A percentile compares a stretch with the other conserved stretches of the same genome.
phyloP scores from a whole-genome alignment of 768 basidiomycete species.

The Tricholoma hemisulphureum region DNA sequence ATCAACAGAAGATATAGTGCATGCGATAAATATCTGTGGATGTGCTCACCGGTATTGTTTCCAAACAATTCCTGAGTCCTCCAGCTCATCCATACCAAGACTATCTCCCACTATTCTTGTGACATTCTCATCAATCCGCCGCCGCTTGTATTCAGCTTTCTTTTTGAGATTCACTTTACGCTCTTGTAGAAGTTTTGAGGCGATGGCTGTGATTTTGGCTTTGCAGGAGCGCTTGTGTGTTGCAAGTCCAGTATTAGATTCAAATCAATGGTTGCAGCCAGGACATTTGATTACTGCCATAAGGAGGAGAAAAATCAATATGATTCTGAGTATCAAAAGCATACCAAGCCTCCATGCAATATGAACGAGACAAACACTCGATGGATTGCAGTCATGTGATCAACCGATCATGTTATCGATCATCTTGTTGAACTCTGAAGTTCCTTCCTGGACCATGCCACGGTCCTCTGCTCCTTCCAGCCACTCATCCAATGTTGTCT shows the following conservation, averaged over 20 bases:
- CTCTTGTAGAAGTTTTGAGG: neutral
- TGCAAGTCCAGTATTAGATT: neutral
- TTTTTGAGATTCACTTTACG: neutral
- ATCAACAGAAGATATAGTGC: neutral
- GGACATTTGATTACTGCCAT: neutral
- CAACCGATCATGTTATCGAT: neutral
- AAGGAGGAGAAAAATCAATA: neutral
- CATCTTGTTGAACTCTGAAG: too few species aligned
- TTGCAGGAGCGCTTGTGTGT: neutral
- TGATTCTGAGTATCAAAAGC: neutral
- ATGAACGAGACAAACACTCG: too few species aligned
- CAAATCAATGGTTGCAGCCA: neutral
- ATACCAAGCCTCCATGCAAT: neutral
- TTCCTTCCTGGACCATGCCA: neutral
- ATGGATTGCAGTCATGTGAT: neutral
- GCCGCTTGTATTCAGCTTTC: neutral
- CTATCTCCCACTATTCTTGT: neutral
- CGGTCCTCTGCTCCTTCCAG: neutral
- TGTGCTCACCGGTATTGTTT: neutral
- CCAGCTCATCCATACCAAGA: neutral
- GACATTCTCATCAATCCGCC: neutral
- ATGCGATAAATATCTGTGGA: too few species aligned
- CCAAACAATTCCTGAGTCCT: neutral
- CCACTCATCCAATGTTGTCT: neutral
- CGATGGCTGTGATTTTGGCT: neutral